Conservation (phyloP, 768 basidiomycete species). For the Suillus brevipes region DNA sequence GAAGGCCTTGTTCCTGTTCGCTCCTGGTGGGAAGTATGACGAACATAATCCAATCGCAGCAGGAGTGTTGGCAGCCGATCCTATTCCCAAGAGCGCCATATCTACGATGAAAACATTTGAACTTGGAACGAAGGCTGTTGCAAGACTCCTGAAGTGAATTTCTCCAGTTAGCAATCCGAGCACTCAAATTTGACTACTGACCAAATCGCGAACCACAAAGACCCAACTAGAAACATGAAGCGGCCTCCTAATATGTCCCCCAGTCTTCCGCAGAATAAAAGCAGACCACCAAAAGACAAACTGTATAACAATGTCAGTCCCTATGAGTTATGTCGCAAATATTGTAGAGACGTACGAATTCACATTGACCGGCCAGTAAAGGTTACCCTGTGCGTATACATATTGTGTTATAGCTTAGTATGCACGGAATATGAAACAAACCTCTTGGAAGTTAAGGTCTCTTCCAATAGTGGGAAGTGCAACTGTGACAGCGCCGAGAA, state of each 20-base stretch:
- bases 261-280: constrained; percentile 27
- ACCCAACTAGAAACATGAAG: constrained; percentile 32
- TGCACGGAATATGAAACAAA: background rate
- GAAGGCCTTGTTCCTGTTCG: constrained; percentile 31
- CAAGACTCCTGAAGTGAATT: constrained; percentile 27
- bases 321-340: too few relatives aligned
- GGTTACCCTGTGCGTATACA: constrained; percentile 12
- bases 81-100: constrained; percentile 33
- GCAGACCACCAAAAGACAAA: constrained; percentile 25
- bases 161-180: background rate
- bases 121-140: constrained; percentile 30
- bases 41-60: constrained; percentile 29
- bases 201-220: constrained; percentile 34
- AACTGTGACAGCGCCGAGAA: constrained; percentile 27
- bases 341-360: constrained; percentile 20
- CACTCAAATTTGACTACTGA: constrained; percentile 8
- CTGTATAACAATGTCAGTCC: constrained; percentile 2
- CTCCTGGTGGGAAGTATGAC: constrained; percentile 32
- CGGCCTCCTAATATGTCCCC: constrained; percentile 27
- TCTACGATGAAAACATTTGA: constrained; percentile 31
- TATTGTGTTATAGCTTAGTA: background rate
- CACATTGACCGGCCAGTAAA: constrained; percentile 29
- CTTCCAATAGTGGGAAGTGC: constrained; percentile 30
- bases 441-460: constrained; percentile 24
- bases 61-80: constrained; percentile 37